Base-by-base conservation (phyloP, 805 yeast species). In the Metschnikowia cerradonensis region DNA sequence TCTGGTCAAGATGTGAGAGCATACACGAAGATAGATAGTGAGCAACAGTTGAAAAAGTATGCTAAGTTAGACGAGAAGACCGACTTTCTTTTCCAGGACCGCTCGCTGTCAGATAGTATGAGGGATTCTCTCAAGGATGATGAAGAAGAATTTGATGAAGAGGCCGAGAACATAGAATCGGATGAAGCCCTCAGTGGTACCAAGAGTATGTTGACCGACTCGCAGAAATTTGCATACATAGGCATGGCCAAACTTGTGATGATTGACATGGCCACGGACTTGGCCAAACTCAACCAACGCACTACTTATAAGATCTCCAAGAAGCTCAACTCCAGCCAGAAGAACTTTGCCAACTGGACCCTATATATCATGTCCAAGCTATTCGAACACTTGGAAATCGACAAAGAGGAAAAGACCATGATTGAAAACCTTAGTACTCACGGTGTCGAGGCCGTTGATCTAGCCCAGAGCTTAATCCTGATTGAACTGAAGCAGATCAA, bases 221-320 rank as follows among this genome's bases (percentile, higher is more conserved):
- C 86, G 14, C 97, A 94, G 65, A 85, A 88, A 60, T 85, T 91
- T 54, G 98, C 98, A 2, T 94, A 94, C 63, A 87, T 88, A 6
- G 98, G 97, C 0, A 75, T 92, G 8, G 83, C 86, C 7, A 86
- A 88, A 58, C 77, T 94, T 34, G 76, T 86, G 5, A 78, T 84
- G 47, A 88, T 86, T 22, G 88, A 87, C 19, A 82, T 90, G 86
- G 96, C 96, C 17, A 80, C 88, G 0, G 83, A 82, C n/a, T 68
- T 91, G 51, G 91, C 94, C 0, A 70, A 73, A 46, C 64, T 83
- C 19, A 77, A 81, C 50, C 63, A 73, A 19, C 79, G 80, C 8
- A 72, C 83, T 0, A 78, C 81, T 3, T 70, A 77, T 8, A 79
- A 74, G 55, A 72, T 84, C 4, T 80, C 88, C 19, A 82, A 79